Conservation (phyloP, 371 early-diverging fungal species). For the Circinella minor region DNA sequence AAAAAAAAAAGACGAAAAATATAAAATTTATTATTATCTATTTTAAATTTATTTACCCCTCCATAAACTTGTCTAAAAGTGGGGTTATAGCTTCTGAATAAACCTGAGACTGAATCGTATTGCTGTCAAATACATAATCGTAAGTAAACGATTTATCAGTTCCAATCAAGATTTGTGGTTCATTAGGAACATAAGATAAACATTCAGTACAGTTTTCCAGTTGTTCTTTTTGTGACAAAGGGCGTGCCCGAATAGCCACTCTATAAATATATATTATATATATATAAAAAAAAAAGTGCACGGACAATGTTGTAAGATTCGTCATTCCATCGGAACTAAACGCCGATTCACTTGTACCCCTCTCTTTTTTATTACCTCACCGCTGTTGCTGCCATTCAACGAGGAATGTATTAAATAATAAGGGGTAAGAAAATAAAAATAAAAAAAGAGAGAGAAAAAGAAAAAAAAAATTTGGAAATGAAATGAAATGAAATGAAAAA, state of each 20-base stretch:
- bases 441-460: too few species aligned
- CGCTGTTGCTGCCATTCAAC: conserved; percentile 14
- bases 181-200: conserved; percentile 69
- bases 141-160: conserved; percentile 83
- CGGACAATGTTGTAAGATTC: not conserved
- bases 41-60: conserved; percentile 67
- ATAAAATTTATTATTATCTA: too few species aligned
- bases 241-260: conserved; percentile 85
- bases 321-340: not conserved
- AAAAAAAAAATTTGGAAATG: too few species aligned
- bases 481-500: too few species aligned
- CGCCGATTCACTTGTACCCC: not conserved
- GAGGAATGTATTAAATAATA: not conserved
- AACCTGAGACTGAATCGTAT: conserved; percentile 72
- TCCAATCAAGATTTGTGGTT: conserved; percentile 71
- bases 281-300: not conserved
- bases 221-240: conserved; percentile 78
- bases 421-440: too few species aligned
- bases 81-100: conserved; percentile 77
- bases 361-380: conserved; percentile 9
- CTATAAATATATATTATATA: conserved; percentile 33
- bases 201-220: conserved; percentile 76
- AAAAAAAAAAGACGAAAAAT: too few species aligned
- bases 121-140: conserved; percentile 84
- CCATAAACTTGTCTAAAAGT: conserved; percentile 82